Evolutionary conservation across 2,329 filamentous ascomycete species (phyloP).

Genomic region (Pseudogymnoascus sp.): DNA sequence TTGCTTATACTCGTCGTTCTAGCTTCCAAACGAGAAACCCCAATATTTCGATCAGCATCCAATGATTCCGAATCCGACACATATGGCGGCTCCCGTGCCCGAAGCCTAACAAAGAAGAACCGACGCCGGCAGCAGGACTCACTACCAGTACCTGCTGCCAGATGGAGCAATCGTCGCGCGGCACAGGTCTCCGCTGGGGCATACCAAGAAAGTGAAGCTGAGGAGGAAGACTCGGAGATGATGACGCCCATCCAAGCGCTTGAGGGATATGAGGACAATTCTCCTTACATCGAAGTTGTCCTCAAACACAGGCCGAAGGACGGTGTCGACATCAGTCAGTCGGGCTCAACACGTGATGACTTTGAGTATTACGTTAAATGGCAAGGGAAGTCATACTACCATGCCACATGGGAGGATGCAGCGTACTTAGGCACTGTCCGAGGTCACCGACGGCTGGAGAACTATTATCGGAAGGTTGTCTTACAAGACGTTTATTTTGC

Average conservation of each 20-base stretch:
- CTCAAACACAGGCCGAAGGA: conserved; percentile 77
- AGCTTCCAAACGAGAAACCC: conserved; percentile 56
- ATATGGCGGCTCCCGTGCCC: conserved; percentile 69
- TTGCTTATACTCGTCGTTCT: conserved; percentile 16
- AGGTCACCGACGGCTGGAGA: conserved; percentile 83
- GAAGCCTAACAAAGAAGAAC: conserved; percentile 65
- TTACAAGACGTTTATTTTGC: conserved; percentile 71
- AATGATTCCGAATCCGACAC: conserved; percentile 63
- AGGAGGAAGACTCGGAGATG: conserved; percentile 54
- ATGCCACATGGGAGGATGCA: conserved; percentile 88
- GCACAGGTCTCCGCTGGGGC: conserved; percentile 58
- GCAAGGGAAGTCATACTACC: conserved; percentile 90
- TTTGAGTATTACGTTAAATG: conserved; percentile 95
- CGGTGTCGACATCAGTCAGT: conserved; percentile 47
- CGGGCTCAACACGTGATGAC: conserved; percentile 57
- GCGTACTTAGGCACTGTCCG: conserved; percentile 67
- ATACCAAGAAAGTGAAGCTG: conserved; percentile 60
- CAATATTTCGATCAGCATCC: conserved; percentile 44
- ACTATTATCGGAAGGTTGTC: conserved; percentile 82
- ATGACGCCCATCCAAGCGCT: conserved; percentile 63
- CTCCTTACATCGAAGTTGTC: conserved; percentile 82
- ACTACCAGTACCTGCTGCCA: conserved; percentile 59
- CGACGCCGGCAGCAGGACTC: conserved; percentile 65
- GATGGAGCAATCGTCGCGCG: conserved; percentile 82
- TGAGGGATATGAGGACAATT: conserved; percentile 63